These are phyloP conservation scores for Ilyonectria sp. DNA, from an alignment of 2,329 filamentous ascomycete species.

Conservation along the genomic window DNA sequence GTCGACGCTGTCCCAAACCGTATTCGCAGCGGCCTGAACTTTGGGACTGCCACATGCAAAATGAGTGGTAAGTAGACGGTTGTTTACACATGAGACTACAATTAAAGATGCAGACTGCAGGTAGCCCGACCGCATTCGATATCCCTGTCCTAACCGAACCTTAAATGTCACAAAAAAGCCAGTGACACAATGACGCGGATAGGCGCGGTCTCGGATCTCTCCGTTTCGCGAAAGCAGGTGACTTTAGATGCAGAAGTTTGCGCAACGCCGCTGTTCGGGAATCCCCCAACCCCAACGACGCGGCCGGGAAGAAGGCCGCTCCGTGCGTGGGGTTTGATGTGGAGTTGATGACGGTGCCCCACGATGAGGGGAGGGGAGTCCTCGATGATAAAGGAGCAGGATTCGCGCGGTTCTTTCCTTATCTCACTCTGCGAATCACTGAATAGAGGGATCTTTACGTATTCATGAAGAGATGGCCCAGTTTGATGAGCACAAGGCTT, in stretches of 20 bases:
- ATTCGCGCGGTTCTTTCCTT: background rate
- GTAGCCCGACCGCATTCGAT: background rate
- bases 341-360: slow-evolving; percentile 25
- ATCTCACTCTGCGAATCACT: background rate
- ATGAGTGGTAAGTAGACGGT: background rate
- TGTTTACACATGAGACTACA: background rate
- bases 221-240: background rate
- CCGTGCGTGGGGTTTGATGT: slow-evolving; percentile 22
- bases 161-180: background rate
- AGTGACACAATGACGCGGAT: background rate
- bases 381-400: background rate
- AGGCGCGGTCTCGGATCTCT: background rate
- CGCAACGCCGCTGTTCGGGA: slow-evolving; percentile 12
- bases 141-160: background rate
- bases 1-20: too few relatives aligned
- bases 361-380: slow-evolving; percentile 1
- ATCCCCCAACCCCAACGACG: slow-evolving; percentile 10
- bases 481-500: slow-evolving; percentile 58
- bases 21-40: too few relatives aligned
- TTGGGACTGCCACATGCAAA: too few relatives aligned
- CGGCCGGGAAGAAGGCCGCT: slow-evolving; percentile 38
- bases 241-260: background rate
- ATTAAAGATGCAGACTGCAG: background rate
- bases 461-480: slow-evolving; percentile 38
- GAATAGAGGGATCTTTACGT: background rate